Evolutionary conservation across 148 eudicot species (phyloP).

Genomic region (Nepenthes gracilis): DNA sequence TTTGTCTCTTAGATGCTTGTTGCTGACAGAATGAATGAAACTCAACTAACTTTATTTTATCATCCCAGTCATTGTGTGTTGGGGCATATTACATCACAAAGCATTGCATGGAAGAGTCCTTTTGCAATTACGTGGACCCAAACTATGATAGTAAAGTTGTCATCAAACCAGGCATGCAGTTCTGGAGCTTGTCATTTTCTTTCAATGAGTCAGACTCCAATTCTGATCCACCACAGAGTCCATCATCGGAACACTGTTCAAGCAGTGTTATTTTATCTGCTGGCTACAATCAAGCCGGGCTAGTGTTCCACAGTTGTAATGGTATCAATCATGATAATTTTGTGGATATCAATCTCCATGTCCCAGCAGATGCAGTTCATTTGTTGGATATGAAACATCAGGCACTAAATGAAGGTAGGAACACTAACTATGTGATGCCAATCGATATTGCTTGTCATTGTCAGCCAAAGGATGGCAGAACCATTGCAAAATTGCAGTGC

Average conservation of each 20-base stretch:
- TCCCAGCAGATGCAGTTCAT: slow-evolving; percentile 24
- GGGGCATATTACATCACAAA: slow-evolving; percentile 53
- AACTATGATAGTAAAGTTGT: slow-evolving; percentile 23
- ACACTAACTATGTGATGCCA: slow-evolving; percentile 7
- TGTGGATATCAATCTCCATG: slow-evolving; percentile 40
- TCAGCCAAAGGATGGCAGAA: slow-evolving; percentile 9
- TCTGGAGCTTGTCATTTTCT: slow-evolving; percentile 46
- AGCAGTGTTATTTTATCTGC: slow-evolving; percentile 12
- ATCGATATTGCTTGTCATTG: background rate
- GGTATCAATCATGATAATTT: slow-evolving; percentile 16
- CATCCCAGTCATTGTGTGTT: slow-evolving; percentile 41
- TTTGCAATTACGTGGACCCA: slow-evolving; percentile 20
- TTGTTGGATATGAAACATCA: slow-evolving; percentile 24
- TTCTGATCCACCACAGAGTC: slow-evolving; percentile 14
- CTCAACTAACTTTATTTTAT: slow-evolving; percentile 5
- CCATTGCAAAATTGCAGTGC: slow-evolving; percentile 13
- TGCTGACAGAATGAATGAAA: background rate
- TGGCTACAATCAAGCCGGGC: slow-evolving; percentile 16
- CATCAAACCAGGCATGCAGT: slow-evolving; percentile 26
- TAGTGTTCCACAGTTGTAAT: slow-evolving; percentile 17
- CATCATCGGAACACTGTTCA: slow-evolving; percentile 9
- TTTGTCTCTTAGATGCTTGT: slow-evolving; percentile 5
- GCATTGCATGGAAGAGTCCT: slow-evolving; percentile 41
- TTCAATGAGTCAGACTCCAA: slow-evolving; percentile 23
- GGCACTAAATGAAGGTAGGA: slow-evolving; percentile 16